Percentiles rank a stretch among this genome's conserved stretches.
phyloP scores from a whole-genome alignment of 257 asterid species.

The Anisodus tanguticus region DNA sequence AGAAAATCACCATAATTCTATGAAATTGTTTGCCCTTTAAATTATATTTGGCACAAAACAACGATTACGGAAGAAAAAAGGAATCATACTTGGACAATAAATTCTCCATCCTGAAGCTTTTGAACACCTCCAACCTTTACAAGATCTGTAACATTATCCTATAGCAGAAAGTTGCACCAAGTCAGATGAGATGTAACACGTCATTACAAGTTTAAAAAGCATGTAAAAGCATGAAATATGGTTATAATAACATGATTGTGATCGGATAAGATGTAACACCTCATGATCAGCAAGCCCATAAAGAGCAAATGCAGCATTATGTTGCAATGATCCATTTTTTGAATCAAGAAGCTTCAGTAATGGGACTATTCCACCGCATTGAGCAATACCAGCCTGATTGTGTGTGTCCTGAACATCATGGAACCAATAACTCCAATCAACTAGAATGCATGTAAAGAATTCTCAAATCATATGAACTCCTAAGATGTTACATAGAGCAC shows the following conservation, averaged over 20 bases:
- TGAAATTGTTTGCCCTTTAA: not conserved
- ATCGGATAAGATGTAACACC: constrained; percentile 46
- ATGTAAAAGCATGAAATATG: constrained; percentile 9
- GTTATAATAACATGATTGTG: not conserved
- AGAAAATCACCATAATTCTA: not conserved
- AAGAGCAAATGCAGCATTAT: constrained; percentile 99
- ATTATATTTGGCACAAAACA: constrained; percentile 2
- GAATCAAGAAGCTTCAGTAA: constrained; percentile 90
- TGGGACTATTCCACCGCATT: constrained; percentile 85
- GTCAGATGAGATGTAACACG: constrained; percentile 1
- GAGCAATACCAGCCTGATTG: constrained; percentile 99
- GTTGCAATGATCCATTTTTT: constrained; percentile 91
- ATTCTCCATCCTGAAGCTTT: constrained; percentile 97
- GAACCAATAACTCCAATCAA: not conserved
- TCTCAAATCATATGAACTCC: constrained; percentile 21
- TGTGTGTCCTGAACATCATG: constrained; percentile 71
- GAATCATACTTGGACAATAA: constrained; percentile 79
- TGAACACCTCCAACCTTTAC: constrained; percentile 94
- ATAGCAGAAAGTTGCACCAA: constrained; percentile 33
- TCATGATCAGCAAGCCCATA: constrained; percentile 99
- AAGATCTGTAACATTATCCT: constrained; percentile 97
- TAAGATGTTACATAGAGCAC: not conserved
- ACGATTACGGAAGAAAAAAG: not conserved
- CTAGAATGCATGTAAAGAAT: constrained; percentile 10
- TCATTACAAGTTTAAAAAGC: not conserved